Evolutionary conservation across 306 rosid genomes (phyloP).

Genomic region (Sicyos edulis): DNA sequence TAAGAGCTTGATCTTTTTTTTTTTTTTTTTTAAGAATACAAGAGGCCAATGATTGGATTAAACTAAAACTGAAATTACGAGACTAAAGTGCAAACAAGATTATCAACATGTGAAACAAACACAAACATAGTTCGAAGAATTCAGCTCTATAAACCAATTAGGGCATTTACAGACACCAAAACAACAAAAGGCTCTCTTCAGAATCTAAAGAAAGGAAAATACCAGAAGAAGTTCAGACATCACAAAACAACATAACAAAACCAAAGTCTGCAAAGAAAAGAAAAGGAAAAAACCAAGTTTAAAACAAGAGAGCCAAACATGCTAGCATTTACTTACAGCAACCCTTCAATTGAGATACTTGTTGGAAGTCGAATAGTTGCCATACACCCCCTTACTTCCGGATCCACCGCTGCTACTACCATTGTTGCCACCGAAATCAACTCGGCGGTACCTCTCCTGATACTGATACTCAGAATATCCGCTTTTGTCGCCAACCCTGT

Average conservation of each 20-base stretch:
- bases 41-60: background rate
- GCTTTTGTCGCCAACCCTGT: slow-evolving; percentile 8
- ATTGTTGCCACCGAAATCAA: background rate
- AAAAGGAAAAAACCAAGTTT: background rate
- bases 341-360: slow-evolving; percentile 3
- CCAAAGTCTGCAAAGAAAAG: background rate
- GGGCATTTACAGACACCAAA: background rate
- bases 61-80: background rate
- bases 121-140: background rate
- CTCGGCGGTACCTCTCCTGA: slow-evolving; percentile 7
- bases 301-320: background rate
- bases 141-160: slow-evolving; percentile 1
- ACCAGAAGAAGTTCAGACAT: too few relatives aligned
- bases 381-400: too few relatives aligned
- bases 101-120: background rate
- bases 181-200: background rate
- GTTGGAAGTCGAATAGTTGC: background rate
- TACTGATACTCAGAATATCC: slow-evolving; percentile 14
- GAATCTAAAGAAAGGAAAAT: too few relatives aligned
- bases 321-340: background rate
- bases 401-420: background rate
- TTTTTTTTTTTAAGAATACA: too few relatives aligned
- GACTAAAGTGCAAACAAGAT: background rate
- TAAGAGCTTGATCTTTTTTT: too few relatives aligned
- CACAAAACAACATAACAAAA: background rate